Base-by-base conservation (phyloP, 257 asterid species). In the Echites panduratus region DNA sequence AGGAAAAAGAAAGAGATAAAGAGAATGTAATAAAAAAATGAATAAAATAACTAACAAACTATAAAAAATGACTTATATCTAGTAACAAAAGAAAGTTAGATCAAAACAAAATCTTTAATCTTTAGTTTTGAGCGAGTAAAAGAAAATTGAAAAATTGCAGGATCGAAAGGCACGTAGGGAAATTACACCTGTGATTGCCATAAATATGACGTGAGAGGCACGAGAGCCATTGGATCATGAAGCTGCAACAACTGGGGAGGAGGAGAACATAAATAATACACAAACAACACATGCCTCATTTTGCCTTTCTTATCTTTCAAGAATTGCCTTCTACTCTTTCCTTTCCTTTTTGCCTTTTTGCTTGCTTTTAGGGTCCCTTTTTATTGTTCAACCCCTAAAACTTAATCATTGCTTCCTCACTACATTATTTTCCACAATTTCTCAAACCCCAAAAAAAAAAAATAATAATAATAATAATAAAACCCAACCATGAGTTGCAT, bases 241-340 rank as follows among this genome's bases (percentile, higher is more conserved):
- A 22, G 29, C 74, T 11, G n/a, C 69, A 75, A 68, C 68, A 44
- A 75, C 73, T 73, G 11, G 45, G 3, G 38, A 1, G 3, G 38
- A 32, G 38, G 3, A 3, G 38, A 48, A 48, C 2, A 48, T 48
- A 48, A 12, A 48, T 12, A 32, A 12, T 5, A 54, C 61, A n/a
- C 2, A 19, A 20, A 65, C 5, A 13, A 22, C 66, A 54, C 62
- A 66, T 48, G 66, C 48, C 65, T 41, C 54, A 22, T n/a, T 19
- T 52, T 52, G 38, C 38, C 38, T 32, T 3, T 32, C 38, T 32
- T 41, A 2, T 5, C 56, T 41, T 57, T 43, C 35, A 73, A 61
- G 70, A 54, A 41, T 73, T 73, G 76, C 62, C 62, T 73, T 73
- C 61, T 73, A 73, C 76, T 59, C 63, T 73, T 70, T 70, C 50